Evolutionary conservation across 2,329 filamentous ascomycete species (phyloP).

Genomic region (Calonectria ilicicola): DNA sequence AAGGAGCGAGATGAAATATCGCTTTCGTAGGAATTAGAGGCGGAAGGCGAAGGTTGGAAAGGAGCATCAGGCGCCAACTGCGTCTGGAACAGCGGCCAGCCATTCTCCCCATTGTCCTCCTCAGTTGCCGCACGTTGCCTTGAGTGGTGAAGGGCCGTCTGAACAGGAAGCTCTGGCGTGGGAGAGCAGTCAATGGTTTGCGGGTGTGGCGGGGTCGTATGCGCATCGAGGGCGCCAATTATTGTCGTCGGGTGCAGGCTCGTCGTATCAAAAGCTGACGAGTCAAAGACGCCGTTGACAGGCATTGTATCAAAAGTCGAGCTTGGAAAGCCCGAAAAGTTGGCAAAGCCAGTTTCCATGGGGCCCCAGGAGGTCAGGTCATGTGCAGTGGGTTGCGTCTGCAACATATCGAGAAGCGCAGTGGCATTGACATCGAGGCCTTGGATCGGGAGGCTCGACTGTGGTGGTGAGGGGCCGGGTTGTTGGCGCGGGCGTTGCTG

Average conservation of each 20-base stretch:
- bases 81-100: slow-evolving; percentile 41
- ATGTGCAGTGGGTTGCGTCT: slow-evolving; percentile 41
- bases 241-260: slow-evolving; percentile 39
- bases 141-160: slow-evolving; percentile 25
- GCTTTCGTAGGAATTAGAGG: slow-evolving; percentile 44
- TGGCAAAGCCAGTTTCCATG: slow-evolving; percentile 41
- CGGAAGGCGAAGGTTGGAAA: slow-evolving; percentile 43
- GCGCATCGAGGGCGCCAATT: slow-evolving; percentile 32
- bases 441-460: slow-evolving; percentile 38
- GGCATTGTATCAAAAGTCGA: slow-evolving; percentile 42
- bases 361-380: slow-evolving; percentile 43
- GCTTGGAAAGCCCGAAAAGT: slow-evolving; percentile 37
- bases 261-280: slow-evolving; percentile 39
- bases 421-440: slow-evolving; percentile 42
- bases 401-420: slow-evolving; percentile 43
- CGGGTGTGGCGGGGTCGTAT: slow-evolving; percentile 32
- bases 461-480: slow-evolving; percentile 36
- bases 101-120: slow-evolving; percentile 42
- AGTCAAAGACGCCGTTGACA: slow-evolving; percentile 38
- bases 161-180: slow-evolving; percentile 32
- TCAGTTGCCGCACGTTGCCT: slow-evolving; percentile 34
- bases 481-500: slow-evolving; percentile 42
- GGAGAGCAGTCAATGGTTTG: slow-evolving; percentile 38
- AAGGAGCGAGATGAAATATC: slow-evolving; percentile 41
- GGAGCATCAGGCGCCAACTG: slow-evolving; percentile 37